A percentile compares a stretch with the other conserved stretches of the same genome.
Conservation (phyloP, 148 eudicot species). For the Pouteria glomerata region DNA sequence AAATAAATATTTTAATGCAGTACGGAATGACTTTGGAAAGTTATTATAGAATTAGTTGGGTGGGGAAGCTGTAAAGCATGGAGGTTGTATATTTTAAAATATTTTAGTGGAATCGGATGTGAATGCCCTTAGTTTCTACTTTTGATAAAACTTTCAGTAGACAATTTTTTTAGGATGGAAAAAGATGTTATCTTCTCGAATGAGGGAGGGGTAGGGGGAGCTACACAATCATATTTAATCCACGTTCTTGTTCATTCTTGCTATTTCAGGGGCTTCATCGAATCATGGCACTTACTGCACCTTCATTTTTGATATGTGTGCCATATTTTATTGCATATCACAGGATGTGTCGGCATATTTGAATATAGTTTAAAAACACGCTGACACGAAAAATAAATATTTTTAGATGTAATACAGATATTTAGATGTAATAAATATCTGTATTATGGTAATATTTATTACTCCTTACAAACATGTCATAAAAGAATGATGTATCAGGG, state of each 20-base stretch:
- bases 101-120: no score
- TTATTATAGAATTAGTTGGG: no score
- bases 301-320: neutral
- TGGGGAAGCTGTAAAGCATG: no score
- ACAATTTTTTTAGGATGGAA: neutral
- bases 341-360: neutral
- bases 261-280: neutral
- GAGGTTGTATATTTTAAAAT: no score
- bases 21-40: no score
- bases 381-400: neutral
- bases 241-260: no score
- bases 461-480: no score
- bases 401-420: no score
- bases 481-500: neutral
- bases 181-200: neutral
- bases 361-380: neutral
- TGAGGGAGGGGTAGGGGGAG: neutral
- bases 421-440: no score
- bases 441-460: no score
- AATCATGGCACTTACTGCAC: neutral
- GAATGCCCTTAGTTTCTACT: neutral
- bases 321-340: neutral
- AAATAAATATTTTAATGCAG: no score
- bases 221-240: neutral
- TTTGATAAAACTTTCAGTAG: neutral